Percentiles rank a stretch among this genome's conserved stretches.
These are phyloP conservation scores for Exsudoporus frostii DNA, from an alignment of 768 basidiomycete genomes.

Conservation along the genomic window DNA sequence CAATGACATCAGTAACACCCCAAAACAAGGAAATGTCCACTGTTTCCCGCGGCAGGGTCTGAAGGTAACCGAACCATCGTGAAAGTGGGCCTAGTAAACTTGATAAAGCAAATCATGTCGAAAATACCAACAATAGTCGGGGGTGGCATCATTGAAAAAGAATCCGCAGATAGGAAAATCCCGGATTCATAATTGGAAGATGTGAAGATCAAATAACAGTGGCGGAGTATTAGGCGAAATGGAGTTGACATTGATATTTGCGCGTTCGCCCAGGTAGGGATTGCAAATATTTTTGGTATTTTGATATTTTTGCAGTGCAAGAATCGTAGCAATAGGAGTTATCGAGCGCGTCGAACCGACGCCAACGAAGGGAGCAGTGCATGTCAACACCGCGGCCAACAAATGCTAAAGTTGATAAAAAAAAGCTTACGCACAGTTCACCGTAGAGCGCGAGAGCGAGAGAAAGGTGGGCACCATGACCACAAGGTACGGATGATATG, in stretches of 20 bases:
- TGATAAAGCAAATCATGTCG: slow-evolving; percentile 12
- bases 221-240: slow-evolving; percentile 17
- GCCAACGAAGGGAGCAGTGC: slow-evolving; percentile 4
- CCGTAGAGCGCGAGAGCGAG: slow-evolving; percentile 61
- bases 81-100: slow-evolving; percentile 52
- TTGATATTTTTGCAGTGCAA: slow-evolving; percentile 7
- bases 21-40: slow-evolving; percentile 66
- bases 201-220: slow-evolving; percentile 6
- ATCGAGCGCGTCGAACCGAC: slow-evolving; percentile 8
- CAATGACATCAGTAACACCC: slow-evolving; percentile 33
- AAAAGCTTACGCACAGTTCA: slow-evolving; percentile 52
- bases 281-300: slow-evolving; percentile 18
- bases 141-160: slow-evolving; percentile 6
- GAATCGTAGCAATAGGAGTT: slow-evolving; percentile 7
- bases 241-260: slow-evolving; percentile 20
- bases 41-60: slow-evolving; percentile 51
- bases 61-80: slow-evolving; percentile 63
- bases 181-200: slow-evolving; percentile 23
- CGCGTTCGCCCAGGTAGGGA: slow-evolving; percentile 16
- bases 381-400: slow-evolving; percentile 6
- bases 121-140: slow-evolving; percentile 4
- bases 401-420: background rate
- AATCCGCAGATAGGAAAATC: slow-evolving; percentile 21
- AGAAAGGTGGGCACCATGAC: slow-evolving; percentile 56
- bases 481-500: slow-evolving; percentile 48